Base-by-base conservation (phyloP, 169 alveolate genomes). In the Eimeria zaria region DNA sequence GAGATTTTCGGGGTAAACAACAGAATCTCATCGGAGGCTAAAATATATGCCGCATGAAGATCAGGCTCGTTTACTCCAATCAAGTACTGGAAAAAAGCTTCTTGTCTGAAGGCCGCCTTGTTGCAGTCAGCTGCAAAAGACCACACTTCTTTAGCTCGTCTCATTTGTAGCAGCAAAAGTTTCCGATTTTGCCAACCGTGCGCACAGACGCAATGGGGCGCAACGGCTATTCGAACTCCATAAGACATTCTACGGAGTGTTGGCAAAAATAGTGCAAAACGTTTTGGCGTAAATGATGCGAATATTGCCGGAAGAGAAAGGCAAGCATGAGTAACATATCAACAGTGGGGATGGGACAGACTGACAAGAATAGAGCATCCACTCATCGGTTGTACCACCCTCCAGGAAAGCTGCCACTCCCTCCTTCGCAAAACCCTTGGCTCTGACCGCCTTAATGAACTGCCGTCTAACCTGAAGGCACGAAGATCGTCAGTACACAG, bases 321-420 rank as follows among this genome's bases (percentile, higher is more conserved):
- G 48, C 24, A 30, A 69, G 14, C 0, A 27, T 33, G 33, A 11
- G 48, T 3, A 27, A 12, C 12, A 30, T 33, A 69, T 33, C 18
- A 69, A n/a, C 24, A 18, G 48, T 46, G 62, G 16, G n/a, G 12
- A 41, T n/a, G 69, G 71, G 48, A 53, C 24, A 8, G 5, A 81
- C 90, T 41, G 53, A 93, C 96, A 80, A 30, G 96, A 80, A 71
- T 93, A 93, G 5, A 81, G 89, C 81, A 51, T 80, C 96, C 96
- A 93, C 74, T 93, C 96, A 64, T 81, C 96, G 30, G 93, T n/a
- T 30, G 93, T 58, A 33, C 96, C 96, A 6, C 96, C 96, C 48
- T 81, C 84, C 53, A 93, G 74, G 88, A 93, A 81, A 7, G 41
- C 93, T 20, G 88, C 96, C 46, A 44, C 62, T 48, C 78, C 81